Conservation (phyloP, 2,329 filamentous ascomycete genomes). For the Helotiales sp. region DNA sequence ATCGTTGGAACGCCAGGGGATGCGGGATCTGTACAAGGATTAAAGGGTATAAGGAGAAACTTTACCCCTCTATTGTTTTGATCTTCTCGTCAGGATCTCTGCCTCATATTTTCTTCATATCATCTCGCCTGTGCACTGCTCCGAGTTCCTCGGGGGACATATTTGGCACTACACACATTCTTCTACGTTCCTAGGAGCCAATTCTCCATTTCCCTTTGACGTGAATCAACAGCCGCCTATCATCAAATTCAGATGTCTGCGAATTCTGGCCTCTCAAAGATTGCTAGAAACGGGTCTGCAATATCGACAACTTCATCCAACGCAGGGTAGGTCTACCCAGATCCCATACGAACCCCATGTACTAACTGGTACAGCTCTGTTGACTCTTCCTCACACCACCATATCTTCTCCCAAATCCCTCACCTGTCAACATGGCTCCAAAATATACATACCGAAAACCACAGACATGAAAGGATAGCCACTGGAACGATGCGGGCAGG, state of each 20-base stretch:
- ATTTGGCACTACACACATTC: neutral
- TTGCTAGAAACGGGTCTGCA: constrained; percentile 11
- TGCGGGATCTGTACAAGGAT: neutral
- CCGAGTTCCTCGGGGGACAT: neutral
- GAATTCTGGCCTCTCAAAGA: neutral
- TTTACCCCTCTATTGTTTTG: constrained; percentile 4
- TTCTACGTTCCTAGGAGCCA: neutral
- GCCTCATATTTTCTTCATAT: neutral
- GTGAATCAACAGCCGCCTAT: neutral
- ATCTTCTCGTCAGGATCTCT: neutral
- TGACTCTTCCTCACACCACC: constrained; percentile 36
- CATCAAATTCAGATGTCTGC: neutral
- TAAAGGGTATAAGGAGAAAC: neutral
- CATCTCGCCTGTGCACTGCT: neutral
- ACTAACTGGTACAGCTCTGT: constrained; percentile 24
- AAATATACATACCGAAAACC: constrained; percentile 31
- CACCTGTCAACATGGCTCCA: constrained; percentile 21
- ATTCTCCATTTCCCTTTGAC: neutral
- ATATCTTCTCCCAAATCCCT: constrained; percentile 29
- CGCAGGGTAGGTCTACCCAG: constrained; percentile 16
- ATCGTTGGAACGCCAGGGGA: neutral
- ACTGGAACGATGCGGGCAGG: constrained; percentile 36
- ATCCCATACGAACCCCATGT: constrained; percentile 1
- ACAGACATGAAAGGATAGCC: constrained; percentile 43
- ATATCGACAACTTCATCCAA: constrained; percentile 22